Conservation (phyloP, 2,329 filamentous ascomycete species). For the Ceratocystiopsis minuta region DNA sequence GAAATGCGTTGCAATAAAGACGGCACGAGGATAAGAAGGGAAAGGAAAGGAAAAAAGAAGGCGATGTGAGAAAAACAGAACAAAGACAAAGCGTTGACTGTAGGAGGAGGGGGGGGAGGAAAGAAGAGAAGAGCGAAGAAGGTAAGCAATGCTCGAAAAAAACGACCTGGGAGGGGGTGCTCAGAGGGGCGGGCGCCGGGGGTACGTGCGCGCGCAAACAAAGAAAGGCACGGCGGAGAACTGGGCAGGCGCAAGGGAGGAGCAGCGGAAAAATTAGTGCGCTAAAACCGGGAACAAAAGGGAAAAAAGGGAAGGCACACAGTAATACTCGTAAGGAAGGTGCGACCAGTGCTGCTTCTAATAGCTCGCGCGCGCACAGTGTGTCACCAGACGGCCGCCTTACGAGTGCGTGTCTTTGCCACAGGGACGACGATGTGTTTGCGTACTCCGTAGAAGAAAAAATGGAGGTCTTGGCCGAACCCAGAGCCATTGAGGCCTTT, state of each 20-base stretch:
- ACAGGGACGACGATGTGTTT: too few species aligned
- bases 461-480: too few species aligned
- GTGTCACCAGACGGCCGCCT: too few species aligned
- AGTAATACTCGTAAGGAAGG: too few species aligned
- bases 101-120: not conserved
- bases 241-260: not conserved
- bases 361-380: too few species aligned
- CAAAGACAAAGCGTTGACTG: too few species aligned
- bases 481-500: conserved; percentile 2
- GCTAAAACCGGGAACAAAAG: not conserved
- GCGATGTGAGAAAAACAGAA: not conserved
- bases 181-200: not conserved
- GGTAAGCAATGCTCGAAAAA: not conserved
- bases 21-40: conserved; percentile 1
- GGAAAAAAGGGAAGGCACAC: not conserved
- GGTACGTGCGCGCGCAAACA: not conserved
- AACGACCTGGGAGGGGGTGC: not conserved
- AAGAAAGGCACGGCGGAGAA: not conserved
- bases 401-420: too few species aligned
- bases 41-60: conserved; percentile 2
- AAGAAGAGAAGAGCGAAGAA: not conserved
- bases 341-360: too few species aligned
- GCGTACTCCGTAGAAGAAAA: too few species aligned
- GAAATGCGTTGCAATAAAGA: not conserved
- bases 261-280: not conserved